Conservation (phyloP, 768 basidiomycete genomes). For the Exidia glandulosa region DNA sequence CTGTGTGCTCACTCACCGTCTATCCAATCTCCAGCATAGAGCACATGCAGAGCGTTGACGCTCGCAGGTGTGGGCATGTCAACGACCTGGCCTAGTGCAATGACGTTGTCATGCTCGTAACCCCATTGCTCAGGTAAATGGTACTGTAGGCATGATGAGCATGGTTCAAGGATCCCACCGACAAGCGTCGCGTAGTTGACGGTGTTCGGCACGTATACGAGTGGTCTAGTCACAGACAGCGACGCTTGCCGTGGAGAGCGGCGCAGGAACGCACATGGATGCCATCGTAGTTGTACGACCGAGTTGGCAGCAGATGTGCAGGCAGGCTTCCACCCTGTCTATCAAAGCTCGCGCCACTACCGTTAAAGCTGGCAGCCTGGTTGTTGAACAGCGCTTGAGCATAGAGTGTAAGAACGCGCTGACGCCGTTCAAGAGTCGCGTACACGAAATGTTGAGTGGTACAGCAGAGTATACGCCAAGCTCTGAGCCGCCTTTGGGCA, state of each 20-base stretch:
- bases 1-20: constrained; percentile 32
- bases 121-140: constrained; percentile 33
- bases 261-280: background rate
- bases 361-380: background rate
- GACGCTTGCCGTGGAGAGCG: too few species aligned
- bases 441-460: background rate
- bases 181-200: too few species aligned
- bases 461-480: background rate
- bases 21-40: constrained; percentile 29
- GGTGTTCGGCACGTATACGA: too few species aligned
- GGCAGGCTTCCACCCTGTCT: background rate
- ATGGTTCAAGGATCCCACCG: background rate
- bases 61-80: constrained; percentile 12
- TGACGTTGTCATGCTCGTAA: constrained; percentile 30
- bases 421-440: background rate
- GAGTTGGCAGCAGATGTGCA: background rate
- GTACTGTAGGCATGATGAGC: constrained; percentile 20
- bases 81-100: constrained; percentile 32
- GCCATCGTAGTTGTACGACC: background rate
- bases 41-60: constrained; percentile 30
- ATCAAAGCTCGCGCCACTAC: background rate
- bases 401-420: background rate
- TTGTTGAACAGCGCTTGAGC: background rate
- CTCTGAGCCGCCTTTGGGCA: background rate
- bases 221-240: too few species aligned